phyloP scores from a whole-genome alignment of 2,329 filamentous ascomycete species.

The Claviceps capensis region DNA sequence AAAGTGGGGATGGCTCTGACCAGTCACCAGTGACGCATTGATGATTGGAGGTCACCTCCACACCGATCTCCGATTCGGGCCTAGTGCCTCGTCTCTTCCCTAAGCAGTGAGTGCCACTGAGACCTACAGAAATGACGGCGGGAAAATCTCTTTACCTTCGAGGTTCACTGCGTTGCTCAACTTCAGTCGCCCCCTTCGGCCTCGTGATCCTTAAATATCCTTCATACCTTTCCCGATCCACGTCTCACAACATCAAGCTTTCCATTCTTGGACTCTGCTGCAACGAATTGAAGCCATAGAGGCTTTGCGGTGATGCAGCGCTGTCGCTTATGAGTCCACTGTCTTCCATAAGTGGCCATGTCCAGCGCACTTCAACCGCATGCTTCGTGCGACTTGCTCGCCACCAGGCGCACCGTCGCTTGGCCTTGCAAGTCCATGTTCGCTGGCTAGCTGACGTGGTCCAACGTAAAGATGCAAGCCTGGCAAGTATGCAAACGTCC shows the following conservation, averaged over 20 bases:
- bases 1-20: no score
- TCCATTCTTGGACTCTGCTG: not conserved
- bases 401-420: constrained; percentile 28
- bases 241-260: not conserved
- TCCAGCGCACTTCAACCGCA: constrained; percentile 28
- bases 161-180: no score
- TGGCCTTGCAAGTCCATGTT: constrained; percentile 21
- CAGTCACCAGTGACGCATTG: no score
- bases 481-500: constrained; percentile 26
- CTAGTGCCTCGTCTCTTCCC: no score
- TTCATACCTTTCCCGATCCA: no score
- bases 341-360: constrained; percentile 18
- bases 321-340: constrained; percentile 17
- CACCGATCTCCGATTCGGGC: no score
- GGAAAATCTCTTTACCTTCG: no score
- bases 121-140: no score
- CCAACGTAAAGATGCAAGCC: constrained; percentile 12
- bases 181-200: no score
- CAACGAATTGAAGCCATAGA: constrained; percentile 4
- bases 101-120: no score
- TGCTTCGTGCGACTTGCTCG: constrained; percentile 39
- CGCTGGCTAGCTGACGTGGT: constrained; percentile 31
- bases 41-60: no score
- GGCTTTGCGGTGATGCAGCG: constrained; percentile 14
- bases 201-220: no score